Percentiles rank a stretch among this genome's conserved stretches.
phyloP scores from a whole-genome alignment of 2,329 filamentous ascomycete genomes.

The Gnomoniopsis sp. region DNA sequence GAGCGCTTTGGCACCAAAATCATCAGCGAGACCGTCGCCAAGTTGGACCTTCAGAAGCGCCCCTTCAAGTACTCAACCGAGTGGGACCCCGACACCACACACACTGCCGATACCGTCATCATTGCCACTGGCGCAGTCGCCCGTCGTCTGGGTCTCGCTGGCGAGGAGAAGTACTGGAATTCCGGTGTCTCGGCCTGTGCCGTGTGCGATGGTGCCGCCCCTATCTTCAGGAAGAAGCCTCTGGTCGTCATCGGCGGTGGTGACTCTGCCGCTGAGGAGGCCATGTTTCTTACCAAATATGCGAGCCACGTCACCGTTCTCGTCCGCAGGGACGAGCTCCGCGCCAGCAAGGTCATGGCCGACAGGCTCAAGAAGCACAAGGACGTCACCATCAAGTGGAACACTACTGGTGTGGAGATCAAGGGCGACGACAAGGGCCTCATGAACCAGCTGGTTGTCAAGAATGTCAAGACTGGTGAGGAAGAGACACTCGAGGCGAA shows the following conservation, averaged over 20 bases:
- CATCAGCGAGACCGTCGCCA: conserved; percentile 86
- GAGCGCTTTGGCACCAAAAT: conserved; percentile 90
- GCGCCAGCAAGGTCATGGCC: conserved; percentile 90
- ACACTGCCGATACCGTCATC: conserved; percentile 90
- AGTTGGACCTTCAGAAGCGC: conserved; percentile 76
- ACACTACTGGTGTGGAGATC: conserved; percentile 77
- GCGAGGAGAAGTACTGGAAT: conserved; percentile 97
- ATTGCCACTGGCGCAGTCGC: conserved; percentile 95
- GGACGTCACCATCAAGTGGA: conserved; percentile 88
- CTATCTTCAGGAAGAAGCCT: conserved; percentile 96
- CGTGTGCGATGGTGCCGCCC: conserved; percentile 94
- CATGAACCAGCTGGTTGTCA: conserved; percentile 84
- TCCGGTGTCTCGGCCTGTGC: conserved; percentile 95
- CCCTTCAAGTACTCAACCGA: conserved; percentile 96
- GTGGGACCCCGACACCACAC: conserved; percentile 75
- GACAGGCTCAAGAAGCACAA: conserved; percentile 75
- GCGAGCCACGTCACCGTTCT: conserved; percentile 91
- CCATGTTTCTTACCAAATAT: conserved; percentile 96
- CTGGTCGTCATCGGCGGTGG: conserved; percentile 95
- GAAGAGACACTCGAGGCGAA: conserved; percentile 85
- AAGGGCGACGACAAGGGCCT: conserved; percentile 80
- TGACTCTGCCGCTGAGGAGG: conserved; percentile 95
- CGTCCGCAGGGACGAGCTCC: conserved; percentile 80
- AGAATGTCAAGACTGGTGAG: conserved; percentile 71
- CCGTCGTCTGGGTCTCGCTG: conserved; percentile 73